Base-by-base conservation (phyloP, 148 eudicot species). In the Beta vulgaris region DNA sequence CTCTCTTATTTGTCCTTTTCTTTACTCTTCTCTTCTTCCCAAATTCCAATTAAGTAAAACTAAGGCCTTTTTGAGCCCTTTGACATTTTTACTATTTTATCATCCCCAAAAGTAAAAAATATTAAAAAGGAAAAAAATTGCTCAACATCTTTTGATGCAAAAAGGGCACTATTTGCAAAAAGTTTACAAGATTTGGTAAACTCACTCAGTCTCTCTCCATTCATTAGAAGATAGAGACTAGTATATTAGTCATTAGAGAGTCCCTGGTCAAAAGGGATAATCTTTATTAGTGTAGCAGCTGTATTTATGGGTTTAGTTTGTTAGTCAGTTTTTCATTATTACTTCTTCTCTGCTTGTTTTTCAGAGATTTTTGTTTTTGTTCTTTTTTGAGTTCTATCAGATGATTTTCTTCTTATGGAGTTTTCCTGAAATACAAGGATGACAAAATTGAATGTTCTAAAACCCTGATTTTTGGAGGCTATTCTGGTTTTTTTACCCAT, bases 121-220 rank as follows among this genome's bases (percentile, higher is more conserved):
- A 18, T 34, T 14, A 59, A 63, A 63, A 63, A 63, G 36, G 0
- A 26, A 1, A 0, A 63, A 53, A 57, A 53, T 37, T 74, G 29
- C 39, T 79, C 68, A 63, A 62, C 91, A 81, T 64, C 83, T 88
- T 90, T 90, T 84, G 74, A 82, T 79, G 82, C 87, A 76, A 88
- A 85, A 90, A 85, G 82, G 73, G 73, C 73, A 59, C 79, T 82
- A 74, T 79, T 87, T 79, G 72, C 78, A 71, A 83, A 87, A 90
- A 82, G 75, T 72, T 61, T 66, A 43, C 59, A 79, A 74, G 79
- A 85, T 82, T 86, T 76, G 78, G 77, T 79, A 54, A 42, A 28
- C 67, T 40, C 42, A 32, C 23, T 40, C 37, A 39, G 7, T 49
- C 73, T 58, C 76, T 69, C 68, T 68, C 53, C 43, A 28, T 57